Conservation (phyloP, 495 filamentous ascomycete genomes). For the Usnea hakonensis region DNA sequence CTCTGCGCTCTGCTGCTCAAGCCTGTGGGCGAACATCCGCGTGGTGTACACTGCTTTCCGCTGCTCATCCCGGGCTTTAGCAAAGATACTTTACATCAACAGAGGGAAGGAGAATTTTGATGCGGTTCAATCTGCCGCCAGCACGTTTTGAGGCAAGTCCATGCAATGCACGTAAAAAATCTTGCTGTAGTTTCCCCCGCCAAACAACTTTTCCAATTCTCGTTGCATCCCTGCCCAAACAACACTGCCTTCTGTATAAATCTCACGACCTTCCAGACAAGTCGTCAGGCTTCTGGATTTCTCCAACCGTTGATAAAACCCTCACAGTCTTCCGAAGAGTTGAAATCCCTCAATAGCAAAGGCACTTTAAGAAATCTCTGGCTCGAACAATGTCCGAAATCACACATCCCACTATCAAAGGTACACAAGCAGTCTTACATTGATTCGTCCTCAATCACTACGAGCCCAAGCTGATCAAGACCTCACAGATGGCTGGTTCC, state of each 20-base stretch:
- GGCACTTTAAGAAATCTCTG: background rate
- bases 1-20: too few relatives aligned
- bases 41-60: too few relatives aligned
- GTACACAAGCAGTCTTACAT: slow-evolving; percentile 26
- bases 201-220: background rate
- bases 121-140: slow-evolving; percentile 1
- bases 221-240: background rate
- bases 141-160: slow-evolving; percentile 12
- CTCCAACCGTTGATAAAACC: background rate
- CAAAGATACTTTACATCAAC: too few relatives aligned
- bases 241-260: background rate
- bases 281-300: background rate
- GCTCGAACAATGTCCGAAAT: slow-evolving; percentile 43
- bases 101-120: too few relatives aligned
- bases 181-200: background rate
- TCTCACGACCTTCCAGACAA: background rate
- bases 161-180: background rate
- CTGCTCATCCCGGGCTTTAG: too few relatives aligned
- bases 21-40: too few relatives aligned
- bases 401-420: slow-evolving; percentile 53
- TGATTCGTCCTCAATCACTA: background rate
- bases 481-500: slow-evolving; percentile 93
- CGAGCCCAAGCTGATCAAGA: slow-evolving; percentile 8
- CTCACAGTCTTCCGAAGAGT: background rate
- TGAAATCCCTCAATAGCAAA: background rate